Conservation (phyloP, 345 rosid genomes). For the Ricinus communis region DNA sequence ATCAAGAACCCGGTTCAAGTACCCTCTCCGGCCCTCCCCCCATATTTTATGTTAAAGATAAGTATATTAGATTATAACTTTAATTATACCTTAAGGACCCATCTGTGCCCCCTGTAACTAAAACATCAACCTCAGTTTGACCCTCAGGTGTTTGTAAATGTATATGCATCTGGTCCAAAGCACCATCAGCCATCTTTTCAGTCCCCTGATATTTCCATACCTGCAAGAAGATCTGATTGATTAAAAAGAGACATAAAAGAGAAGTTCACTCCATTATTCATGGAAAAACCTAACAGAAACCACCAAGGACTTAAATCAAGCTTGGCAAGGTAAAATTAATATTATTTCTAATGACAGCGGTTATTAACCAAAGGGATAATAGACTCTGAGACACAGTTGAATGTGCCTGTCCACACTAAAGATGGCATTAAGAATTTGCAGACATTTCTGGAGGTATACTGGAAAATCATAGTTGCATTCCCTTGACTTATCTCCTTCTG, state of each 20-base stretch:
- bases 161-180: slow-evolving; percentile 46
- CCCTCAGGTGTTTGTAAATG: slow-evolving; percentile 53
- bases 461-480: too few species aligned
- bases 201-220: slow-evolving; percentile 59
- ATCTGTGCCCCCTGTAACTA: slow-evolving; percentile 53
- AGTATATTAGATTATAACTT: slow-evolving; percentile 12
- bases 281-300: background rate
- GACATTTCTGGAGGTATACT: background rate
- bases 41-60: background rate
- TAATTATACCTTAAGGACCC: slow-evolving; percentile 61
- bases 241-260: background rate
- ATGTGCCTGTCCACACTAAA: background rate
- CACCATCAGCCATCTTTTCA: slow-evolving; percentile 40
- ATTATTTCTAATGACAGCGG: background rate
- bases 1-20: too few species aligned
- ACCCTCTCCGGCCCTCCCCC: too few species aligned
- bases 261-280: background rate
- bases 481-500: background rate
- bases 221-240: slow-evolving; percentile 30
- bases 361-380: background rate
- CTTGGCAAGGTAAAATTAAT: background rate
- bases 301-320: background rate
- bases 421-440: background rate
- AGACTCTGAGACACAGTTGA: background rate
- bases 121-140: slow-evolving; percentile 36